Evolutionary conservation across 331 rosid species (phyloP).

Genomic region (Cucumis variabilis): DNA sequence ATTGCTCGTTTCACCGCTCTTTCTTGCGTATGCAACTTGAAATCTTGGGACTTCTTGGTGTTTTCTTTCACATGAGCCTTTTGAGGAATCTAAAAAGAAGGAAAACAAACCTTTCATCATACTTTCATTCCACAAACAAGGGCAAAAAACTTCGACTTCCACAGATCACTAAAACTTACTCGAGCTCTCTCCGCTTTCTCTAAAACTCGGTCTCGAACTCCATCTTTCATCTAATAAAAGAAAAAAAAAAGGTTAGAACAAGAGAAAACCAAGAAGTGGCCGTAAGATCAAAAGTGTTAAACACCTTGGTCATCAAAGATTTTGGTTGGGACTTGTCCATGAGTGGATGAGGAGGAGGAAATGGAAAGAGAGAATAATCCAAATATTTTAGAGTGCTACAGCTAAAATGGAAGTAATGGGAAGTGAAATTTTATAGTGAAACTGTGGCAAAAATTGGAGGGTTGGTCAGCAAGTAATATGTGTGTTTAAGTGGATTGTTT

Average conservation of each 20-base stretch:
- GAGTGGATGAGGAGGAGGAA: not conserved
- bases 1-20: constrained; percentile 91
- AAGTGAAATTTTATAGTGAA: constrained; percentile 28
- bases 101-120: not conserved
- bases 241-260: not conserved
- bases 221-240: constrained; percentile 7
- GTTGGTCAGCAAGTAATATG: constrained; percentile 59
- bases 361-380: not conserved
- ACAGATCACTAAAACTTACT: not conserved
- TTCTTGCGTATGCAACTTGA: constrained; percentile 88
- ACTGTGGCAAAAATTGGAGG: constrained; percentile 63
- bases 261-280: not conserved
- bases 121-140: not conserved
- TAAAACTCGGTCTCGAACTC: constrained; percentile 1
- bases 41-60: constrained; percentile 72
- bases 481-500: not conserved
- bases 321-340: constrained; percentile 35
- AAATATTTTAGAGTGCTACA: not conserved
- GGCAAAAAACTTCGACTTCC: constrained; percentile 18
- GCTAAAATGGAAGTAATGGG: not conserved
- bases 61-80: constrained; percentile 67
- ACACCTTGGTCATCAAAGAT: constrained; percentile 32
- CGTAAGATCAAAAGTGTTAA: not conserved
- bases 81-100: constrained; percentile 43
- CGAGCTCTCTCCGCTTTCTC: constrained; percentile 3